Evolutionary conservation across 192 early-diverging fungal genomes (phyloP).

Genomic region (Chytriomyces confervae): DNA sequence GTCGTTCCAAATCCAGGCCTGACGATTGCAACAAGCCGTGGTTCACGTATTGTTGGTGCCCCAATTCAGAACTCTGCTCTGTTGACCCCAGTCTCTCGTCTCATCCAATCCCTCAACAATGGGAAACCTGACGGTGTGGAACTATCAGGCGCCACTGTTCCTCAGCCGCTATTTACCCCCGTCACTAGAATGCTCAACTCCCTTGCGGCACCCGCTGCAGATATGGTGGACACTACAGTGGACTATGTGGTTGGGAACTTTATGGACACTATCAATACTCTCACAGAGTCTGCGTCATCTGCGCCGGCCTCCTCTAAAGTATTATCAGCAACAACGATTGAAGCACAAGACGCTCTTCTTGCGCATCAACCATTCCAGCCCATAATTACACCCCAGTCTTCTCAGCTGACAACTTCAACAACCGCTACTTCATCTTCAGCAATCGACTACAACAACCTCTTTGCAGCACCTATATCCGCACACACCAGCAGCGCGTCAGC

Average conservation of each 20-base stretch:
- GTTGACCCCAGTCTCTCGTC: slow-evolving; percentile 1
- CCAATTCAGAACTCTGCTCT: neutral
- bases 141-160: too few relatives aligned
- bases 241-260: slow-evolving; percentile 19
- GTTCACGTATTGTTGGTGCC: too few relatives aligned
- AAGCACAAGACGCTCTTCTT: too few relatives aligned
- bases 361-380: too few relatives aligned
- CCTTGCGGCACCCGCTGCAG: neutral
- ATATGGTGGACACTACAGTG: neutral
- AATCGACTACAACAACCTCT: neutral
- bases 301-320: neutral
- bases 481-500: neutral
- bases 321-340: too few relatives aligned
- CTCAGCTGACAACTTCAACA: neutral
- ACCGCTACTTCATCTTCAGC: neutral
- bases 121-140: too few relatives aligned
- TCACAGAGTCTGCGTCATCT: neutral
- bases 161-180: slow-evolving; percentile 2
- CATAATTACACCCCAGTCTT: neutral
- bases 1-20: too few relatives aligned
- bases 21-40: neutral
- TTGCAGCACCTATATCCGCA: neutral
- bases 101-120: neutral
- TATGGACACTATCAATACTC: slow-evolving; percentile 16
- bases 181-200: slow-evolving; percentile 2